These are phyloP conservation scores for Talaromyces sp. DNA, from an alignment of 2,329 filamentous ascomycete species.

Conservation along the genomic window DNA sequence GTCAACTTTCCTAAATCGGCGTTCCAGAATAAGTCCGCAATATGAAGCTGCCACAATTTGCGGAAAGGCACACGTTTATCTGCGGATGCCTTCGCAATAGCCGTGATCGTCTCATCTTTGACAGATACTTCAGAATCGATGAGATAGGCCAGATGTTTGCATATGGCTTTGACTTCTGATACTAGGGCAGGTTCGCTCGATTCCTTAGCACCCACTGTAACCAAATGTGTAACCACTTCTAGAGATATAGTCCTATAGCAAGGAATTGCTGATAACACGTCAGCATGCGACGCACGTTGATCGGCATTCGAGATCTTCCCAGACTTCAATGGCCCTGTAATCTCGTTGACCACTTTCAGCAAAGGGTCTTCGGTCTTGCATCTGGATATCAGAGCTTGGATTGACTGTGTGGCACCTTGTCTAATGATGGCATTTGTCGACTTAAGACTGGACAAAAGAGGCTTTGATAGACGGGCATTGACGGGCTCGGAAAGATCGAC, in stretches of 20 bases:
- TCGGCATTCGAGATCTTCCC: conserved; percentile 83
- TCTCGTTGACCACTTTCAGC: conserved; percentile 71
- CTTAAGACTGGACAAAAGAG: conserved; percentile 84
- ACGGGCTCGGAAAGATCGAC: conserved; percentile 78
- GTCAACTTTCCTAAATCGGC: conserved; percentile 50
- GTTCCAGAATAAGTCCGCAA: conserved; percentile 68
- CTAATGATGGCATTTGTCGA: conserved; percentile 81
- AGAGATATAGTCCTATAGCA: conserved; percentile 62
- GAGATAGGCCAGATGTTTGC: conserved; percentile 62
- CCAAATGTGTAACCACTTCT: conserved; percentile 66
- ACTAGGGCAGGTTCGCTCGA: conserved; percentile 80
- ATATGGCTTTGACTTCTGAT: conserved; percentile 71
- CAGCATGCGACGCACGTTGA: conserved; percentile 77
- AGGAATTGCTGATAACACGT: conserved; percentile 69
- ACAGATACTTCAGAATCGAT: conserved; percentile 62
- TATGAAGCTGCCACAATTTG: conserved; percentile 74
- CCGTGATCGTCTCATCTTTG: conserved; percentile 66
- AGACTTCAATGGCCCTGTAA: conserved; percentile 74
- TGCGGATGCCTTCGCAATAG: conserved; percentile 73
- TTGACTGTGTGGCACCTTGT: conserved; percentile 71
- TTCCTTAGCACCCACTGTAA: conserved; percentile 73
- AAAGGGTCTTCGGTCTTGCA: conserved; percentile 61
- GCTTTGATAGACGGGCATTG: conserved; percentile 72
- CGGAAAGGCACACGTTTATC: conserved; percentile 81
- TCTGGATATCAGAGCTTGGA: conserved; percentile 65